Evolutionary conservation across 1,284 basidiomycete genomes (phyloP).

Genomic region (Bondarzewia mesenterica): DNA sequence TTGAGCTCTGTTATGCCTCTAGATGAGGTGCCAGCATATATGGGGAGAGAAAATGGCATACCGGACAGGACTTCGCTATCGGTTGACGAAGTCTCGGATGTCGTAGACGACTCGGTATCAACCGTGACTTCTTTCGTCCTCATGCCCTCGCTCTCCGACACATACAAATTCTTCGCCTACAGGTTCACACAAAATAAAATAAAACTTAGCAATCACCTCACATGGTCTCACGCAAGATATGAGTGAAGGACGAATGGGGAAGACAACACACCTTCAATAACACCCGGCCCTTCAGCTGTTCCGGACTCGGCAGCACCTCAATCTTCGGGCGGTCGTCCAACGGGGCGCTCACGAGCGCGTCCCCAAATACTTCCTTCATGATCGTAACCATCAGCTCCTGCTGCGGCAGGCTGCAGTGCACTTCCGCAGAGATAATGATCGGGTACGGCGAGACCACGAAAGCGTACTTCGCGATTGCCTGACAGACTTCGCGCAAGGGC

Average conservation of each 20-base stretch:
- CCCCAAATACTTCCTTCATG: slow-evolving; percentile 75
- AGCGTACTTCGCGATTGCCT: slow-evolving; percentile 87
- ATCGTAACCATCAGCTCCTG: slow-evolving; percentile 80
- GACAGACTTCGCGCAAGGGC: slow-evolving; percentile 76
- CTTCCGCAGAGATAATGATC: slow-evolving; percentile 90
- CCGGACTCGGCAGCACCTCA: slow-evolving; percentile 75
- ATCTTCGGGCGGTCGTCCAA: slow-evolving; percentile 42
- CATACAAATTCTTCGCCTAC: slow-evolving; percentile 58
- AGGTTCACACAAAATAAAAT: not conserved
- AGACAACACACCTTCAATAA: slow-evolving; percentile 68
- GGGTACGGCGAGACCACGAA: slow-evolving; percentile 93
- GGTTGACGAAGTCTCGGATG: slow-evolving; percentile 32
- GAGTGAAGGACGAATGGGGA: not conserved
- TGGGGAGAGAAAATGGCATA: not conserved
- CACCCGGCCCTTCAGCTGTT: slow-evolving; percentile 74
- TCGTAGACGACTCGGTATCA: slow-evolving; percentile 39
- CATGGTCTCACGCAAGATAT: too few relatives aligned
- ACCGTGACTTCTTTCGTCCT: slow-evolving; percentile 28
- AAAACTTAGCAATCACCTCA: slow-evolving; percentile 4
- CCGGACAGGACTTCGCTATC: slow-evolving; percentile 23
- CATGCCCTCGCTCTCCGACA: slow-evolving; percentile 31
- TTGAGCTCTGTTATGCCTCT: slow-evolving; percentile 20
- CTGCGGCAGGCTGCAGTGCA: slow-evolving; percentile 80
- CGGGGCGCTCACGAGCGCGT: slow-evolving; percentile 60
- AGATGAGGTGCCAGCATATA: not conserved